Evolutionary conservation across 2,329 filamentous ascomycete genomes (phyloP).

Genomic region (Penicillium griseofulvum): DNA sequence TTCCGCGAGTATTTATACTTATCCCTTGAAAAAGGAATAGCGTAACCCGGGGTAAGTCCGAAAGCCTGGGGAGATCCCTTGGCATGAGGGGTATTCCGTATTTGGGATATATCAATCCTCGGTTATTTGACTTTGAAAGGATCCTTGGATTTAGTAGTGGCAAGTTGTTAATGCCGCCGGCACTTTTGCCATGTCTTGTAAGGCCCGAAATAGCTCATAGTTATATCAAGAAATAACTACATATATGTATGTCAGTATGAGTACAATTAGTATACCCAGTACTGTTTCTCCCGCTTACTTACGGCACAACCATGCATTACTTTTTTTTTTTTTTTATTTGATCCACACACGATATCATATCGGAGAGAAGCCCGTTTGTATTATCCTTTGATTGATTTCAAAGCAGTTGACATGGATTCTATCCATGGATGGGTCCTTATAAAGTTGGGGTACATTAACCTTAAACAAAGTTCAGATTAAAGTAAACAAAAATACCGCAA

Average conservation of each 20-base stretch:
- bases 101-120: neutral
- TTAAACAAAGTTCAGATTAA: no score
- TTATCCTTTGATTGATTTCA: no score
- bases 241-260: no score
- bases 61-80: slow-evolving; percentile 1
- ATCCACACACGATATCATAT: no score
- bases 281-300: neutral
- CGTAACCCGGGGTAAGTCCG: neutral
- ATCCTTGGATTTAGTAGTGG: neutral
- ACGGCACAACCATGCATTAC: no score
- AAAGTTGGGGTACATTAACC: no score
- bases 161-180: neutral
- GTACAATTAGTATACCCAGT: neutral
- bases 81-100: slow-evolving; percentile 3
- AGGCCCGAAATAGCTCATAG: neutral
- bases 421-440: no score
- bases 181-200: neutral
- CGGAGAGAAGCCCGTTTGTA: no score
- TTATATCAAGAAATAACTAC: neutral
- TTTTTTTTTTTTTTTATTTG: neutral
- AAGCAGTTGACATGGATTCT: no score
- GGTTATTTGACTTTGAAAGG: neutral
- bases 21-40: neutral
- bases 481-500: neutral
- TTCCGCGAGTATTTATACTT: neutral